Percentiles rank a stretch among this genome's conserved stretches.
phyloP scores from a whole-genome alignment of 2,329 filamentous ascomycete species.

The Diaporthe citri region DNA sequence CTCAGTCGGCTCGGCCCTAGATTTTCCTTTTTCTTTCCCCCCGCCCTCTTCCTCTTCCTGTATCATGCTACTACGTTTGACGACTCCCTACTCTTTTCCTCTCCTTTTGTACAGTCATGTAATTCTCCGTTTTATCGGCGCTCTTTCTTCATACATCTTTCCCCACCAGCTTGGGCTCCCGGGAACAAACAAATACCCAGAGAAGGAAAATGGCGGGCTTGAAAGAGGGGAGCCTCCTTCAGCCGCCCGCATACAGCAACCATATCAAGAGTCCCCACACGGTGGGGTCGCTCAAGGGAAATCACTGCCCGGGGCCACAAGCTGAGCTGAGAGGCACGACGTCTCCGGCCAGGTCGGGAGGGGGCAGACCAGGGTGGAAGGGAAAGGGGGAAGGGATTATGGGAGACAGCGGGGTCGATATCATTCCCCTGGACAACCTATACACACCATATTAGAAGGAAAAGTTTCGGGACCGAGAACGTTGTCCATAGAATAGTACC shows the following conservation, averaged over 20 bases:
- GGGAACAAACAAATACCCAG: slow-evolving; percentile 41
- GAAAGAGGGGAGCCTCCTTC: slow-evolving; percentile 7
- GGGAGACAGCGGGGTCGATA: neutral
- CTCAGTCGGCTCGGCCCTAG: slow-evolving; percentile 1
- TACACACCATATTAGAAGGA: slow-evolving; percentile 25
- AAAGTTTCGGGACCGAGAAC: slow-evolving; percentile 4
- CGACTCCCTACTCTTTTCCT: slow-evolving; percentile 25
- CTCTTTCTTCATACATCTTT: slow-evolving; percentile 35
- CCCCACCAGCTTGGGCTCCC: slow-evolving; percentile 6
- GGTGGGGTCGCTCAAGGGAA: neutral
- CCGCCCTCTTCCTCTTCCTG: slow-evolving; percentile 18
- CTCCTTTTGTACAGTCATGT: slow-evolving; percentile 39
- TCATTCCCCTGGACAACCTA: slow-evolving; percentile 13
- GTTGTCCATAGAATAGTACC: slow-evolving; percentile 24
- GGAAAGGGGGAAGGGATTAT: neutral
- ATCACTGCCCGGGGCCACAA: neutral
- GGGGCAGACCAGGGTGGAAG: neutral
- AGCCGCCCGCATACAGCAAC: slow-evolving; percentile 4
- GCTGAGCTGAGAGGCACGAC: slow-evolving; percentile 3
- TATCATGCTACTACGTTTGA: slow-evolving; percentile 39
- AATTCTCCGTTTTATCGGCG: slow-evolving; percentile 38
- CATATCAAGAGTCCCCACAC: neutral
- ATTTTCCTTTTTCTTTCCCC: slow-evolving; percentile 19
- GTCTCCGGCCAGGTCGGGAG: neutral
- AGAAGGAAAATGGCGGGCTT: neutral